Conservation (phyloP, 257 asterid genomes). For the Cordia subcordata region DNA sequence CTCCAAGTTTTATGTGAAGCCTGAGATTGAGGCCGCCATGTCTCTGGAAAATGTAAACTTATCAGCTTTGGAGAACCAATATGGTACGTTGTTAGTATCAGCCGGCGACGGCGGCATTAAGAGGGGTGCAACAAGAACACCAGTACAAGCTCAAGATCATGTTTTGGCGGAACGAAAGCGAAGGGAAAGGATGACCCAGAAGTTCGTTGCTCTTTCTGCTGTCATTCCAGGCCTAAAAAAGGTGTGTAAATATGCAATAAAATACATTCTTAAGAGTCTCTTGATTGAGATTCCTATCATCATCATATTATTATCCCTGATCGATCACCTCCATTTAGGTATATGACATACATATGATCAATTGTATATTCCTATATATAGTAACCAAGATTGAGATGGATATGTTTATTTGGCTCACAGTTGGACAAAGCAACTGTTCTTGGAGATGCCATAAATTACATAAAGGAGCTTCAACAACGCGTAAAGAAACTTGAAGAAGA, state of each 20-base stretch:
- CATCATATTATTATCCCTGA: background rate
- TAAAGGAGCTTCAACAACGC: conserved; percentile 24
- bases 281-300: too few species aligned
- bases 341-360: too few species aligned
- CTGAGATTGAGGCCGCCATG: conserved; percentile 1
- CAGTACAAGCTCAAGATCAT: conserved; percentile 24
- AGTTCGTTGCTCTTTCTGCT: conserved; percentile 16
- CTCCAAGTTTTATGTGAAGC: background rate
- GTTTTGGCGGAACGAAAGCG: conserved; percentile 25
- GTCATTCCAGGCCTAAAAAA: conserved; percentile 27
- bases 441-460: conserved; percentile 23
- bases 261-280: background rate
- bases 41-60: conserved; percentile 7
- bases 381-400: too few species aligned
- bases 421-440: conserved; percentile 31
- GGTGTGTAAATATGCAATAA: background rate
- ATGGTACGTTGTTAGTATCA: background rate
- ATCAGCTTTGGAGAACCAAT: background rate
- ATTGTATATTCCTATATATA: background rate
- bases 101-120: background rate
- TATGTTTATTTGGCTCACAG: conserved; percentile 3
- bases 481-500: conserved; percentile 17
- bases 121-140: conserved; percentile 4
- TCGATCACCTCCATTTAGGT: background rate
- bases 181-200: conserved; percentile 14